Evolutionary conservation across 768 basidiomycete species (phyloP).

Genomic region (Mycena galericulata): DNA sequence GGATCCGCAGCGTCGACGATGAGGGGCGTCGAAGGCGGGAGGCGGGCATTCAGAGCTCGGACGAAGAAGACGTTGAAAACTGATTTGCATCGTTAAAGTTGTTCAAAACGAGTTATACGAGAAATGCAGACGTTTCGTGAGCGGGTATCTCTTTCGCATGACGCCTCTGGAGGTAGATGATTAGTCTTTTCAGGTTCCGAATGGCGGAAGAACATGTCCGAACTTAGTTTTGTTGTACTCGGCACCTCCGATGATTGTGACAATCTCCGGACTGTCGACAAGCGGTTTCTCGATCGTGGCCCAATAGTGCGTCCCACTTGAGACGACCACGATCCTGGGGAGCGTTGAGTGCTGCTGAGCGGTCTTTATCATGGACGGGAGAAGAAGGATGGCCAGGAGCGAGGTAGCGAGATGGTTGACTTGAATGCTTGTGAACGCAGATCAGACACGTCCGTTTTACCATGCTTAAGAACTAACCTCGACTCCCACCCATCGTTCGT

Average conservation of each 20-base stretch:
- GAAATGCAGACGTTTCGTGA: slow-evolving; percentile 23
- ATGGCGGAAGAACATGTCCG: slow-evolving; percentile 10
- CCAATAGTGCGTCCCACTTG: slow-evolving; percentile 54
- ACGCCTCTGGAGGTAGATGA: neutral
- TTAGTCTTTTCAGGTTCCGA: slow-evolving; percentile 1
- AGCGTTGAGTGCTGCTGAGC: slow-evolving; percentile 44
- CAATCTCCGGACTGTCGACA: slow-evolving; percentile 22
- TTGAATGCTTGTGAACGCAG: too few species aligned
- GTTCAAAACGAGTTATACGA: neutral
- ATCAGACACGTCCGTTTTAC: too few species aligned
- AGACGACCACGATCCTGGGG: slow-evolving; percentile 55
- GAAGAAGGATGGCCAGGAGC: slow-evolving; percentile 54
- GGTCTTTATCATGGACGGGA: slow-evolving; percentile 57
- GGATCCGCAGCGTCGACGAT: slow-evolving; percentile 32
- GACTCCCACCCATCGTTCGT: slow-evolving; percentile 49
- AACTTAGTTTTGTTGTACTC: slow-evolving; percentile 28
- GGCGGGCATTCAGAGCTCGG: slow-evolving; percentile 13
- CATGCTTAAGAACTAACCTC: slow-evolving; percentile 1
- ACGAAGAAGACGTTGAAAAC: slow-evolving; percentile 38
- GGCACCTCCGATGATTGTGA: slow-evolving; percentile 29
- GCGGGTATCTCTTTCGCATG: neutral
- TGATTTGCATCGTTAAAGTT: neutral
- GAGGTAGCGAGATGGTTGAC: slow-evolving; percentile 58
- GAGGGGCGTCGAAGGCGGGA: slow-evolving; percentile 24
- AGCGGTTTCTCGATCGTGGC: slow-evolving; percentile 6